A percentile compares a stretch with the other conserved stretches of the same genome.
Conservation (phyloP, 176 grass and related monocot genomes). For the Leersia perrieri region DNA sequence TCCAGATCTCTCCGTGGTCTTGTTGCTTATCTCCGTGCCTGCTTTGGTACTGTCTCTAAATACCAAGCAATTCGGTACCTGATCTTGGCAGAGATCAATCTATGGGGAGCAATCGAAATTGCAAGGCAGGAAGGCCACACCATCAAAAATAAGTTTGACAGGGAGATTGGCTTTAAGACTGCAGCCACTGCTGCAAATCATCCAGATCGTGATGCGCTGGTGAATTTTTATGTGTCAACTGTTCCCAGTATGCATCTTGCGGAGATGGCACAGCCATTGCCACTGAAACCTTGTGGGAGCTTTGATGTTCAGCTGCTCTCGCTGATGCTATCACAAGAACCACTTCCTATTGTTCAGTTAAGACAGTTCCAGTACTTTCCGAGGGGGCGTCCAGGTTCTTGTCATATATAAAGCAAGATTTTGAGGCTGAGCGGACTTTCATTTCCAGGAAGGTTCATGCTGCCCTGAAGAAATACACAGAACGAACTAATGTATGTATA, state of each 20-base stretch:
- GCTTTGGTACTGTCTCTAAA: background rate
- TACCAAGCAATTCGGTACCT: slow-evolving; percentile 16
- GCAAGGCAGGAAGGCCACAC: background rate
- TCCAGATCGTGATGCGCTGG: background rate
- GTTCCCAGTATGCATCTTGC: background rate
- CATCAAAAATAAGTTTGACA: background rate
- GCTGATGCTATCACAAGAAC: background rate
- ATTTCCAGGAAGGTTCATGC: background rate
- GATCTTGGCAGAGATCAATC: background rate
- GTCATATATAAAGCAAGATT: background rate
- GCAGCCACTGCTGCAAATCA: background rate
- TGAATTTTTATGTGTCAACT: background rate
- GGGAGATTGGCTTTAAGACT: background rate
- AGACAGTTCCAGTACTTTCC: background rate
- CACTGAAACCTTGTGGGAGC: background rate
- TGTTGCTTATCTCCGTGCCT: background rate
- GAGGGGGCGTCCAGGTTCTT: background rate
- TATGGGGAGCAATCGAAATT: background rate
- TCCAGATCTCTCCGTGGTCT: slow-evolving; percentile 1
- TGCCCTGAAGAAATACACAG: background rate
- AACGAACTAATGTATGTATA: background rate
- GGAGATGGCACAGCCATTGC: background rate
- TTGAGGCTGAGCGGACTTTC: background rate
- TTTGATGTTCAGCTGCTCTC: background rate
- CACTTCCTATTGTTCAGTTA: background rate